Evolutionary conservation across 306 rosid species (phyloP), one percentile per base, ranked within the genome.

Genomic region (Vigna trinervia): DNA sequence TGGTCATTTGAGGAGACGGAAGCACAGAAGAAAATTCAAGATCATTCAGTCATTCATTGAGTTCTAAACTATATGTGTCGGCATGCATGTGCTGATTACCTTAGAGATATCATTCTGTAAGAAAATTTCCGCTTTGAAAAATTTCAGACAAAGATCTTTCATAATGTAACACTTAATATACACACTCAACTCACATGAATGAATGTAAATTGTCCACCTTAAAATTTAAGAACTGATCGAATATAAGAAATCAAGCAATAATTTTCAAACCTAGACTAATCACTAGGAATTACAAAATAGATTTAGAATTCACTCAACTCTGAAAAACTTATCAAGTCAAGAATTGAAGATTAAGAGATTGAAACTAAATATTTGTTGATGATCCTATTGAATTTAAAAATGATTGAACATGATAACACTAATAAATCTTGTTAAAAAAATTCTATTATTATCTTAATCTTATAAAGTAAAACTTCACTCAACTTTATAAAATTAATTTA

Each of bases 21-120:
- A 8, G 57, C 34, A 38, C 69, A 51, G 22, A 64, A 69, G 81
- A 60, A 61, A 81, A 38, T 72, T 65, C 68, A 68, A 53, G 39
- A 78, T 68, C 59, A 67, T 51, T 72, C 48, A 60, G 48, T 26
- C 28, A 26, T 26, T 26, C 28, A 26, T 26, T 2, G 28, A 2
- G 28, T 26, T 26, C 17, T 68, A 28, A 34, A 34, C 39, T 26
- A 26, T 23, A 23, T 26, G 28, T 26, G 3, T 26, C 2, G 28
- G 28, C 28, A 26, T 26, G 3, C 28, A 38, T 71, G 15, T 71
- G 66, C 56, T 60, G 57, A 48, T 71, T 48, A 20, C 54, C 50
- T 17, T 43, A 51, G 6, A 23, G 6, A 26, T 26, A 38, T 79
- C 57, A 50, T 14, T 38, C 26, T 45, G 74, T 19, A 65, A 19